Percentiles rank a stretch among this genome's conserved stretches.
Evolutionary conservation across 306 rosid genomes (phyloP).

Genomic region (Inga oerstediana): DNA sequence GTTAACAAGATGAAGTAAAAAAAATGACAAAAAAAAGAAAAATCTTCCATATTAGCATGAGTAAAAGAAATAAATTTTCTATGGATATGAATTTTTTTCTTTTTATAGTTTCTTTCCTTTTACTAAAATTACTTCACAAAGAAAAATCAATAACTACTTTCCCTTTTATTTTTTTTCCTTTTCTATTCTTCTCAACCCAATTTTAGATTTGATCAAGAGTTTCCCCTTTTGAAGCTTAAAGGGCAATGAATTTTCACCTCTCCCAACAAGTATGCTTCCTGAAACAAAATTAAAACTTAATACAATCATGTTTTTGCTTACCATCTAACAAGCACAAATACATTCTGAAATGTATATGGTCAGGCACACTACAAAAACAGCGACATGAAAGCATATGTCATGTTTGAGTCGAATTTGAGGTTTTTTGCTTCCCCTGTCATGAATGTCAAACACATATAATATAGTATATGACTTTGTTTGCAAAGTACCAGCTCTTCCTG

Average conservation of each 20-base stretch:
- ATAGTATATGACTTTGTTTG: not conserved
- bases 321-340: not conserved
- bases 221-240: too few relatives aligned
- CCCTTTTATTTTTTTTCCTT: not conserved
- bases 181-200: not conserved
- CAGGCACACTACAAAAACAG: not conserved
- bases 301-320: not conserved
- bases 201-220: not conserved
- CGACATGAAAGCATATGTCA: not conserved
- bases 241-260: not conserved
- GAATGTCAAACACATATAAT: not conserved
- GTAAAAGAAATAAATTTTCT: not conserved
- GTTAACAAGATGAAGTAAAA: not conserved
- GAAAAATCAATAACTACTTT: not conserved
- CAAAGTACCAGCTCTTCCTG: not conserved
- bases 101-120: not conserved
- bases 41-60: not conserved
- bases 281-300: not conserved
- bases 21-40: not conserved
- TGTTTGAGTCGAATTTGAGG: not conserved
- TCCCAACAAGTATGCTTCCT: not conserved
- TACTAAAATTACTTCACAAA: not conserved
- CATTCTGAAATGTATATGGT: not conserved
- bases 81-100: not conserved
- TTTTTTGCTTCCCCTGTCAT: not conserved